Evolutionary conservation across 2,329 filamentous ascomycete species (phyloP).

Genomic region (Balansia obtecta): DNA sequence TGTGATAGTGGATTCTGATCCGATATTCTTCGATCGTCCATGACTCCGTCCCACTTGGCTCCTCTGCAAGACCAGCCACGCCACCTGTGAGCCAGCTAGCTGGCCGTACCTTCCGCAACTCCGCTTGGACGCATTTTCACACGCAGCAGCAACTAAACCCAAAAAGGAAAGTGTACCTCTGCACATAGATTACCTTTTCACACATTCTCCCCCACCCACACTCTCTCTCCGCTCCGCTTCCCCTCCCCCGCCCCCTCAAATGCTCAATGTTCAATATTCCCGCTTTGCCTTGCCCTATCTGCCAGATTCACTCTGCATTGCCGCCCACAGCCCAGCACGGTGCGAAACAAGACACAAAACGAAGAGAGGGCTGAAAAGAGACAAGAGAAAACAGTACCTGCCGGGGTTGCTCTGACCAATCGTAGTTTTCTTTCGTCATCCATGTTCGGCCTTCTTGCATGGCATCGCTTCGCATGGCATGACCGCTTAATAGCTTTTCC

Average conservation of each 20-base stretch:
- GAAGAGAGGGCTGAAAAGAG: background rate
- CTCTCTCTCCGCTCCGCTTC: too few species aligned
- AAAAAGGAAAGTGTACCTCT: too few species aligned
- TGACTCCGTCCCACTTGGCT: too few species aligned
- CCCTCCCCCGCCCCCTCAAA: background rate
- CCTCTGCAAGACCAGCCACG: too few species aligned
- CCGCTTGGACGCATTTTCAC: too few species aligned
- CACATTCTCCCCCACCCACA: background rate
- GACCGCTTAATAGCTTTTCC: background rate
- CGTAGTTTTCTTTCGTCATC: background rate
- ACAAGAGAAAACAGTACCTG: background rate
- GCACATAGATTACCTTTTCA: too few species aligned
- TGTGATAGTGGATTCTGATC: background rate
- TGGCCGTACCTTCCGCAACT: too few species aligned
- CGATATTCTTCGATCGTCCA: background rate
- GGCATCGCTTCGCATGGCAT: background rate
- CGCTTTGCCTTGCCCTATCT: too few species aligned
- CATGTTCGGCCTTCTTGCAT: background rate
- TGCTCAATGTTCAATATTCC: background rate
- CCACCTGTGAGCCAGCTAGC: too few species aligned
- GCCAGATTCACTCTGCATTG: too few species aligned
- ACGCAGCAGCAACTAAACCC: too few species aligned
- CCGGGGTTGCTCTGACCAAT: slow-evolving; percentile 3
- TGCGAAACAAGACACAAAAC: background rate
- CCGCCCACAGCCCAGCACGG: too few species aligned